Conservation (phyloP, 495 filamentous ascomycete species). For the Tetracladium setigerum region DNA sequence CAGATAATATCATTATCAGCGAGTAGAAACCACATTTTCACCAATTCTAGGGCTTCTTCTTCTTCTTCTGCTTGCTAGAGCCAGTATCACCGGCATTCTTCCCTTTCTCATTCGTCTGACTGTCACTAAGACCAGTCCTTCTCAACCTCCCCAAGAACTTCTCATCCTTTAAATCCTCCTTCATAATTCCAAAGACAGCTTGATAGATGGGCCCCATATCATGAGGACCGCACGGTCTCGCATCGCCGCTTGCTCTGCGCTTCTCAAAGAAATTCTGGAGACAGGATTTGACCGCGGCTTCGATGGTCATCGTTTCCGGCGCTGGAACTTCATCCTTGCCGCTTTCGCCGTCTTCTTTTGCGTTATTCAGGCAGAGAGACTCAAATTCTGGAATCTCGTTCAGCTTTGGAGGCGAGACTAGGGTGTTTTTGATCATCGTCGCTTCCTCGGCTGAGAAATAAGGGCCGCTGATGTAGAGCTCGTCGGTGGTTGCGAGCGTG, state of each 20-base stretch:
- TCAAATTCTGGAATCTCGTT: conserved; percentile 18
- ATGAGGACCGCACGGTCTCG: conserved; percentile 21
- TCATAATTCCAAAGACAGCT: conserved; percentile 15
- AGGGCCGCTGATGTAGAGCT: conserved; percentile 25
- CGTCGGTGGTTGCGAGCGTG: conserved; percentile 20
- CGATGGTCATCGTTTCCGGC: conserved; percentile 14
- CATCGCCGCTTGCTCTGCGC: conserved; percentile 24
- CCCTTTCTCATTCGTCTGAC: conserved; percentile 10
- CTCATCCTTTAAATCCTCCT: conserved; percentile 12
- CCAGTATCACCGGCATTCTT: conserved; percentile 13
- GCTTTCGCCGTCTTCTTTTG: conserved; percentile 5
- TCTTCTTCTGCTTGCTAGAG: conserved; percentile 14
- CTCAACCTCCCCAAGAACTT: conserved; percentile 16
- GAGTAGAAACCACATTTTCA: conserved; percentile 7
- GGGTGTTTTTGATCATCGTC: conserved; percentile 13
- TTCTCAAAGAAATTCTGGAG: conserved; percentile 24
- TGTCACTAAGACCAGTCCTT: conserved; percentile 11
- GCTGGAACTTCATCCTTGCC: conserved; percentile 3
- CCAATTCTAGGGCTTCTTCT: conserved; percentile 11
- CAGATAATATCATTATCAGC: too few species aligned
- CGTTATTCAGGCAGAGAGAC: conserved; percentile 7
- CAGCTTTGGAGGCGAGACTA: conserved; percentile 10
- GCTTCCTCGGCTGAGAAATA: conserved; percentile 24
- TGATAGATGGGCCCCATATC: conserved; percentile 16
- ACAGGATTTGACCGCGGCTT: conserved; percentile 17